Evolutionary conservation across 2,329 filamentous ascomycete genomes (phyloP), one percentile per base, ranked within the genome.

Genomic region (Coniochaeta sp.): DNA sequence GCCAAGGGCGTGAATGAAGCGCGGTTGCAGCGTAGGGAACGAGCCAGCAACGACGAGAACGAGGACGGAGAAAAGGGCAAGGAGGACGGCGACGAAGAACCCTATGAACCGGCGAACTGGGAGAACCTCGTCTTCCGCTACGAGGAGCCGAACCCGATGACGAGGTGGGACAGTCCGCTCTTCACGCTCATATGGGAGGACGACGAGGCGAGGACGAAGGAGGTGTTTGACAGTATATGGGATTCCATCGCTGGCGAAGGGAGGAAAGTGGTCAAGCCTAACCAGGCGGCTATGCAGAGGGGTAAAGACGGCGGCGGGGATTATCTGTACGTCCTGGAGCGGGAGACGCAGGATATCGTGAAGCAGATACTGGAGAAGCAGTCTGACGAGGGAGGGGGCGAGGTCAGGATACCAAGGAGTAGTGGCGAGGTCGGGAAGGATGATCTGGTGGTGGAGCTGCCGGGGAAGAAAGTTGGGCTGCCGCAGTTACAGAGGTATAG

Each of bases 111-210:
- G 1, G 76, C 72, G 17, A 88, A 90, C 70, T 91, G 90, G 79
- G 89, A 92, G 64, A 91, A 92, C 66, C 80, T 93, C 12, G 84
- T 91, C 36, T 93, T 91, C 70, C 81, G 90, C 59, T 93, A 93
- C 70, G 90, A 96, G 73, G 90, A 96, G 74, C 90, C 91, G 16
- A 95, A 93, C 70, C 84, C 87, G 24, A 93, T 93, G 89, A 88
- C 83, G 2, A 79, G 90, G 50, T 96, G 91, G 91, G 90, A 96
- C 71, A 89, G 87, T 59, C 90, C 91, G 1, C 80, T 95, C 2
- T 95, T 93, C 73, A 89, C 89, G 4, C 80, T 95, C 0, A 81
- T 91, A 12, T 90, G 88, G 80, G 87, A 92, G 52, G 91, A 96
- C 70, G 82, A 82, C 60, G 80, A 81, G 61, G 81, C 81, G n/a